Conservation (phyloP, 768 basidiomycete genomes). For the Hericium alpestre region DNA sequence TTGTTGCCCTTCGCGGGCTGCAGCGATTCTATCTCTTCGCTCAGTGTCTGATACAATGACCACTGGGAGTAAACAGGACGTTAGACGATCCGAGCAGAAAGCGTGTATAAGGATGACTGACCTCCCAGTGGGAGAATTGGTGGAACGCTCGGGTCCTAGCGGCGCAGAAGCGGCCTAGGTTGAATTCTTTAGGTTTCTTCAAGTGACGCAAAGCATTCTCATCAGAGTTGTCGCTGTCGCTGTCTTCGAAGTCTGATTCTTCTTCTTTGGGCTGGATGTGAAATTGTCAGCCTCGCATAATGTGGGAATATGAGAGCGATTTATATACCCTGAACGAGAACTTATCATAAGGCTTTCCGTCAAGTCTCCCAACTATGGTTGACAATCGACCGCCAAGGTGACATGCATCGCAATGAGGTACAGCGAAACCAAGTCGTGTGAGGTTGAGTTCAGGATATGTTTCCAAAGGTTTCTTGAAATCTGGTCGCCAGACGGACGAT, state of each 20-base stretch:
- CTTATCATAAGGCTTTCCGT: slow-evolving; percentile 61
- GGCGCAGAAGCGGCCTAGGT: slow-evolving; percentile 76
- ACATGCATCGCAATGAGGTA: slow-evolving; percentile 75
- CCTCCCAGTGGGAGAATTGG: slow-evolving; percentile 77
- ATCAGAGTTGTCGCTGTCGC: slow-evolving; percentile 4
- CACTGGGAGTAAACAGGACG: slow-evolving; percentile 31
- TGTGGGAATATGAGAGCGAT: not conserved
- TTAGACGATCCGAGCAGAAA: too few species aligned
- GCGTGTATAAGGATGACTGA: slow-evolving; percentile 21
- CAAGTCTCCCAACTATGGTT: slow-evolving; percentile 48
- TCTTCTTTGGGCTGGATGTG: not conserved
- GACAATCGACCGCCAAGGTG: slow-evolving; percentile 62
- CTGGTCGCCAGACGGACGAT: slow-evolving; percentile 74
- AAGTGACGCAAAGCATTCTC: not conserved
- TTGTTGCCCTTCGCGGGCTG: slow-evolving; percentile 31
- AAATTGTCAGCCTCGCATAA: too few species aligned
- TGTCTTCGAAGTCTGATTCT: not conserved
- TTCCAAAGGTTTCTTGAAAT: slow-evolving; percentile 56
- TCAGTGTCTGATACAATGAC: slow-evolving; percentile 49
- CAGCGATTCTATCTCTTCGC: slow-evolving; percentile 38
- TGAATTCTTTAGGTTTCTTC: slow-evolving; percentile 29
- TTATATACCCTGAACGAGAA: slow-evolving; percentile 51
- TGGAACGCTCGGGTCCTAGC: slow-evolving; percentile 58
- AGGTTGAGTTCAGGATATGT: slow-evolving; percentile 57
- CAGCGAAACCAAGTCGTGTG: slow-evolving; percentile 38